Evolutionary conservation across 257 asterid species (phyloP).

Genomic region (Agastache rugosa): DNA sequence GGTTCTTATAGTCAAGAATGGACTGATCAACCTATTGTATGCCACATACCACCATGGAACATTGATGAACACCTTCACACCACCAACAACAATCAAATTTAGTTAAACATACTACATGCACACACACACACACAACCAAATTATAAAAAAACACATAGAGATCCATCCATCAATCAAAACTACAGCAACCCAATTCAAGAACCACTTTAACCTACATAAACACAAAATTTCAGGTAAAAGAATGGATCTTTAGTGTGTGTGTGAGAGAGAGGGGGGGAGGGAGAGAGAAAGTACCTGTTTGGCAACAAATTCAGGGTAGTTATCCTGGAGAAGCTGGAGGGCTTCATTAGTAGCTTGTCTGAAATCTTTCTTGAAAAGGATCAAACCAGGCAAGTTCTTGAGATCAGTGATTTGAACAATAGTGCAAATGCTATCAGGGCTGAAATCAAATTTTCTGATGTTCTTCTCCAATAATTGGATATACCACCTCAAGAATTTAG

Average conservation of each 20-base stretch:
- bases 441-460: conserved; percentile 77
- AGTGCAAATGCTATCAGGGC: conserved; percentile 81
- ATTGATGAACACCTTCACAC: conserved; percentile 80
- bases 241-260: neutral
- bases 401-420: conserved; percentile 88
- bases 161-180: neutral
- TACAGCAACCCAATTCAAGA: conserved; percentile 13
- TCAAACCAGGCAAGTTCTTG: conserved; percentile 81
- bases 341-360: conserved; percentile 89
- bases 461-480: conserved; percentile 83
- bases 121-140: neutral
- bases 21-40: conserved; percentile 85
- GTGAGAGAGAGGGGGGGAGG: neutral
- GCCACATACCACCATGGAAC: conserved; percentile 99
- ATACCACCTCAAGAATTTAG: conserved; percentile 73
- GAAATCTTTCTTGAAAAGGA: conserved; percentile 80
- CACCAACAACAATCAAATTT: conserved; percentile 26
- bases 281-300: conserved; percentile 64
- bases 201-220: neutral
- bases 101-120: neutral
- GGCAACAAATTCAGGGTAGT: conserved; percentile 96
- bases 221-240: neutral
- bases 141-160: neutral
- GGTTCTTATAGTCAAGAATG: conserved; percentile 87
- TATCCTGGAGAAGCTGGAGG: conserved; percentile 87